Percentiles rank a stretch among this genome's conserved stretches.
Conservation (phyloP, 73 alveolate genomes). For the Tetrahymena elliotti region DNA sequence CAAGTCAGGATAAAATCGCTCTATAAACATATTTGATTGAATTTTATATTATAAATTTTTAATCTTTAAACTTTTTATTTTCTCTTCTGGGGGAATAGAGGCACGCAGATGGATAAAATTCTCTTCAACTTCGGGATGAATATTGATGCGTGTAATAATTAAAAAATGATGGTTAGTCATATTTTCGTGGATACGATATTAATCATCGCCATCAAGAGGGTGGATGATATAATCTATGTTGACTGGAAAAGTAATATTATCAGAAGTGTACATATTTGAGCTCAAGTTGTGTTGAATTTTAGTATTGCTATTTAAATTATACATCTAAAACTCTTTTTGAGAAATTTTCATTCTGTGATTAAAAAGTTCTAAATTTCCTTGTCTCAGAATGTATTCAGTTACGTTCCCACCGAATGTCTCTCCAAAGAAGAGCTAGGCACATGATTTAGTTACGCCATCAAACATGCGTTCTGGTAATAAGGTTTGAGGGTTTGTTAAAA, state of each 20-base stretch:
- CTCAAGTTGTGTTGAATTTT: not conserved
- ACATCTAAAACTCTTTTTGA: not conserved
- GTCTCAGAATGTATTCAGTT: not conserved
- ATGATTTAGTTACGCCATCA: not conserved
- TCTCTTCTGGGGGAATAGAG: not conserved
- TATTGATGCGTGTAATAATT: not conserved
- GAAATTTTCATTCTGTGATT: not conserved
- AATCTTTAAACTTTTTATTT: not conserved
- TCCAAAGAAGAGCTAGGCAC: not conserved
- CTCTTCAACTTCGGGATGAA: not conserved
- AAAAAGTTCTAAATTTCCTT: not conserved
- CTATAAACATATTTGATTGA: not conserved
- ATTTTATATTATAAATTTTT: not conserved
- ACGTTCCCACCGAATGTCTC: not conserved
- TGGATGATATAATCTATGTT: not conserved
- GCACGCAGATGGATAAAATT: not conserved
- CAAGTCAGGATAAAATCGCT: not conserved
- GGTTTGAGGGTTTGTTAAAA: not conserved
- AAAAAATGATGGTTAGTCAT: not conserved
- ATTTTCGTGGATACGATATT: not conserved
- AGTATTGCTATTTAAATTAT: not conserved
- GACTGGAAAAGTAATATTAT: not conserved
- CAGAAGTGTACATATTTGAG: not conserved
- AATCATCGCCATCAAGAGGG: not conserved
- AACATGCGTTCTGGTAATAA: not conserved